These are phyloP conservation scores for Zygoascus flipseniorum DNA, from an alignment of 805 yeast genomes.

Conservation along the genomic window DNA sequence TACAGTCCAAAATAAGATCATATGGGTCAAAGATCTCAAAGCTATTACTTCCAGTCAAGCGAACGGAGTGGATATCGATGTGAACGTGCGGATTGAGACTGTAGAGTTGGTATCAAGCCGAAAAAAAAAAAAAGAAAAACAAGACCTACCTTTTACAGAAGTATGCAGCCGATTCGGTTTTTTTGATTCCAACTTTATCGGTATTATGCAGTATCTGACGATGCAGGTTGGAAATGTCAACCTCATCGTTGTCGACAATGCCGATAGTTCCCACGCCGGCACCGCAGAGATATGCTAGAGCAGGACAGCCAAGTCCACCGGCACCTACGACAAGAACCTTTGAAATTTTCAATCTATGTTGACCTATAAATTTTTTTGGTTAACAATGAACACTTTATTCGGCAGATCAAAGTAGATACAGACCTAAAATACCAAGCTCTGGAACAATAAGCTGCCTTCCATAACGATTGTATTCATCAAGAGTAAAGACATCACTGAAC, in stretches of 20 bases:
- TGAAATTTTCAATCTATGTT: slow-evolving; percentile 47
- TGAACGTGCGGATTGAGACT: slow-evolving; percentile 60
- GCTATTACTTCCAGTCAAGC: slow-evolving; percentile 49
- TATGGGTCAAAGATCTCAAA: slow-evolving; percentile 52
- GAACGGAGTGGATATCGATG: slow-evolving; percentile 42
- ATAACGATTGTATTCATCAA: slow-evolving; percentile 71
- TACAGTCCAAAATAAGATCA: slow-evolving; percentile 83
- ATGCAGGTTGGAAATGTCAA: slow-evolving; percentile 79
- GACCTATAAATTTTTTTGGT: slow-evolving; percentile 32
- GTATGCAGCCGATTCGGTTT: slow-evolving; percentile 69
- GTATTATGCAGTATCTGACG: slow-evolving; percentile 79
- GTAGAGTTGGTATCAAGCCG: neutral
- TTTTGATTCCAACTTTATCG: slow-evolving; percentile 54
- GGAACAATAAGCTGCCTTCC: slow-evolving; percentile 96
- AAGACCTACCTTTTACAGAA: slow-evolving; percentile 31
- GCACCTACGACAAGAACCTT: slow-evolving; percentile 81
- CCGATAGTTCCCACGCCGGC: slow-evolving; percentile 85
- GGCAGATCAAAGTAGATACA: neutral
- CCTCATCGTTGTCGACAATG: slow-evolving; percentile 78
- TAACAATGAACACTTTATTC: too few relatives aligned
- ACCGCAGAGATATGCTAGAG: slow-evolving; percentile 71
- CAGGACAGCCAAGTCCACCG: slow-evolving; percentile 95
- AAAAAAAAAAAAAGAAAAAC: neutral
- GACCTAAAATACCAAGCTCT: slow-evolving; percentile 44
- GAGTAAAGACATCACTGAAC: slow-evolving; percentile 4